Conservation (phyloP, 2,329 filamentous ascomycete species). For the Chaetothyriales sp. region DNA sequence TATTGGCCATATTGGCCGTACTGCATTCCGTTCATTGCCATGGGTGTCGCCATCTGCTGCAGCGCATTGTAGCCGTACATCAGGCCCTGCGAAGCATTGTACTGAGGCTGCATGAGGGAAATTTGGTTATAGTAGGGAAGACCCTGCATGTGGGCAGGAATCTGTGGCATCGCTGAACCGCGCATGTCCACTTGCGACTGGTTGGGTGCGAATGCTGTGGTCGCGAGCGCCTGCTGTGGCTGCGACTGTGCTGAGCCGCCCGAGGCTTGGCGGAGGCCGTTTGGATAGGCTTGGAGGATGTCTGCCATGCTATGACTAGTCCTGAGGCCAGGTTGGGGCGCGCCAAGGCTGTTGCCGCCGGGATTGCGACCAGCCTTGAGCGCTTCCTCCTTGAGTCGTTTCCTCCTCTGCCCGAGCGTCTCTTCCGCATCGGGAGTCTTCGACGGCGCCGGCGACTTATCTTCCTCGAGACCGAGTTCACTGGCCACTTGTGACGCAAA, state of each 20-base stretch:
- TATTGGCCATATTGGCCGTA: conserved; percentile 1
- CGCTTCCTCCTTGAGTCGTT: conserved; percentile 31
- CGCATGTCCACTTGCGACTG: not conserved
- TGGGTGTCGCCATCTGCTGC: conserved; percentile 1
- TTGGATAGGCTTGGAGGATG: conserved; percentile 41
- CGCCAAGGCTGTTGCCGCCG: not conserved
- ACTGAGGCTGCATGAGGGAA: not conserved
- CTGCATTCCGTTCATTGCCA: conserved; percentile 1
- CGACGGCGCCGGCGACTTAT: conserved; percentile 12
- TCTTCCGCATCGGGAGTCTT: conserved; percentile 26
- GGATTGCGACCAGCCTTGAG: conserved; percentile 5
- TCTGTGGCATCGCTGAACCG: not conserved
- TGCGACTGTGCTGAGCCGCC: not conserved
- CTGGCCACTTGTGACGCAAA: conserved; percentile 32
- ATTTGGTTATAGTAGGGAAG: conserved; percentile 1
- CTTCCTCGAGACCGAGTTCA: conserved; percentile 24
- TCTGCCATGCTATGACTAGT: conserved; percentile 34
- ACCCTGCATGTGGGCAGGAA: not conserved
- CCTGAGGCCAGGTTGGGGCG: conserved; percentile 17
- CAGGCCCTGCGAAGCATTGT: not conserved
- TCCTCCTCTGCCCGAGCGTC: conserved; percentile 33
- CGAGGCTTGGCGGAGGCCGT: conserved; percentile 12
- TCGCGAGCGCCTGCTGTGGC: not conserved
- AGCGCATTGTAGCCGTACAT: not conserved
- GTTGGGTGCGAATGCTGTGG: not conserved